These are phyloP conservation scores for Boletellus emodensis DNA, from an alignment of 768 basidiomycete species.

Conservation along the genomic window DNA sequence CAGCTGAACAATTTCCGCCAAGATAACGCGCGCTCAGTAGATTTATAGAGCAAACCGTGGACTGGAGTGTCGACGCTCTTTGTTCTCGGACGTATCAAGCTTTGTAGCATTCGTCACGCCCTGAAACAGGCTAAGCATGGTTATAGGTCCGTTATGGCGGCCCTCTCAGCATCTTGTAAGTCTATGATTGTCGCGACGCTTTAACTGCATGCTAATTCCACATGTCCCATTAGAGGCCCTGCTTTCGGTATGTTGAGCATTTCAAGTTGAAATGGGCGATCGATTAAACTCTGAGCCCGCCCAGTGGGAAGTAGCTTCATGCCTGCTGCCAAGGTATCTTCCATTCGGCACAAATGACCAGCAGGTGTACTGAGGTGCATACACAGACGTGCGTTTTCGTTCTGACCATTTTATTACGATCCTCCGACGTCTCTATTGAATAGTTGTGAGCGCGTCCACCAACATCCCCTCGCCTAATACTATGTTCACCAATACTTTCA, in stretches of 20 bases:
- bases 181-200: background rate
- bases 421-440: background rate
- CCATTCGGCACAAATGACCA: background rate
- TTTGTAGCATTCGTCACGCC: too few relatives aligned
- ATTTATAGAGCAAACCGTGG: background rate
- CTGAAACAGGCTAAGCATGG: too few relatives aligned
- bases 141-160: slow-evolving; percentile 11
- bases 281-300: background rate
- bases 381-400: slow-evolving; percentile 2
- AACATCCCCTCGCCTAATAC: too few relatives aligned
- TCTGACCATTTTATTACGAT: too few relatives aligned
- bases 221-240: background rate
- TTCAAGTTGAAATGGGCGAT: background rate
- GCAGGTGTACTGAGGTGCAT: background rate
- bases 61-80: background rate
- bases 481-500: background rate
- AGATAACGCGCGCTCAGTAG: too few relatives aligned
- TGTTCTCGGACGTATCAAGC: background rate
- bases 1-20: background rate
- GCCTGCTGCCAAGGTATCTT: background rate
- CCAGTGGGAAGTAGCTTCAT: slow-evolving; percentile 6
- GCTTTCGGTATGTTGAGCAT: background rate
- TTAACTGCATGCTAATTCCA: background rate
- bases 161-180: background rate
- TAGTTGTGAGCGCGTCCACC: slow-evolving; percentile 2